A percentile compares a stretch with the other conserved stretches of the same genome.
These are phyloP conservation scores for Chrysanthemum seticuspe DNA, from an alignment of 129 eudicot species.

Conservation along the genomic window DNA sequence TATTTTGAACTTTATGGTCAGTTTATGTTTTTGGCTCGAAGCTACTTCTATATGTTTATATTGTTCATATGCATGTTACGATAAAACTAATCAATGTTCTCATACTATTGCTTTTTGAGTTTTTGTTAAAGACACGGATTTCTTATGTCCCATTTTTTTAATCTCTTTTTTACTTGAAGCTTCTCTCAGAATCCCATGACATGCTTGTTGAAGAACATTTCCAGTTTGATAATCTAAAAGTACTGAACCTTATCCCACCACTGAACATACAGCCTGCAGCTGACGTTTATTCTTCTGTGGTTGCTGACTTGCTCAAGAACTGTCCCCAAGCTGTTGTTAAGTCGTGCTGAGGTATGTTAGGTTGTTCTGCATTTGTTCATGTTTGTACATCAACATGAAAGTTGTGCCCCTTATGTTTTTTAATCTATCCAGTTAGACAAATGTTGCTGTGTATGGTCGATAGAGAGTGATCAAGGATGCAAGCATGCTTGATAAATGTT, in stretches of 20 bases:
- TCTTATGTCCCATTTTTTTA: no score
- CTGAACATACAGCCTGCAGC: conserved; percentile 19
- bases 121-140: no score
- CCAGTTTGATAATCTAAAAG: conserved; percentile 24
- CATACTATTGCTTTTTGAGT: no score
- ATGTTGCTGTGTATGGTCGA: background rate
- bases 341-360: conserved; percentile 12
- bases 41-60: no score
- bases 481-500: background rate
- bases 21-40: no score
- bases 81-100: no score
- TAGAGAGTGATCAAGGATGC: no score
- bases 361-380: background rate
- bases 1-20: no score
- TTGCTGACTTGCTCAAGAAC: conserved; percentile 22
- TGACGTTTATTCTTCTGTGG: conserved; percentile 6
- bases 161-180: conserved; percentile 16
- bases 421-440: background rate
- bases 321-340: conserved; percentile 15
- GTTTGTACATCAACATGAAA: background rate
- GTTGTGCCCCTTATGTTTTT: conserved; percentile 1
- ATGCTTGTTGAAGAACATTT: conserved; percentile 25
- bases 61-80: no score
- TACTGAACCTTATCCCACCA: conserved; percentile 33
- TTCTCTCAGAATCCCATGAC: conserved; percentile 10